Conservation (phyloP, 495 filamentous ascomycete genomes). For the Penicillium cinerascens region DNA sequence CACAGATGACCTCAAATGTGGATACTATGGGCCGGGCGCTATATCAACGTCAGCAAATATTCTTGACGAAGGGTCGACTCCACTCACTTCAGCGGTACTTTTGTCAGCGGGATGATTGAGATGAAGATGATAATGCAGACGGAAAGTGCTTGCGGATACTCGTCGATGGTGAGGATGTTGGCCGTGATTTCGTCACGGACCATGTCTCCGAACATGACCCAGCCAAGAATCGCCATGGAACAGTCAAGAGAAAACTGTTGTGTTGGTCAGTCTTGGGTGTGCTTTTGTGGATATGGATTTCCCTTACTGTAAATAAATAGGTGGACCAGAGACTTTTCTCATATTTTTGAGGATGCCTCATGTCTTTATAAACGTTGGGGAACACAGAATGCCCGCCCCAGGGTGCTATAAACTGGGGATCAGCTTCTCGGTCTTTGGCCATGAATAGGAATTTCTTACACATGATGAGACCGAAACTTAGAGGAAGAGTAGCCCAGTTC, state of each 20-base stretch:
- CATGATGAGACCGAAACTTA: constrained; percentile 94
- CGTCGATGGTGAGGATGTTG: constrained; percentile 69
- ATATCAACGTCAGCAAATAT: constrained; percentile 13
- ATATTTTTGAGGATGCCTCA: constrained; percentile 91
- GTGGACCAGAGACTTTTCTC: constrained; percentile 70
- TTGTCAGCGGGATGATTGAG: constrained; percentile 89
- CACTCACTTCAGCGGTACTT: constrained; percentile 81
- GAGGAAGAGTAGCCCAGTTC: constrained; percentile 85
- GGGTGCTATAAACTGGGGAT: constrained; percentile 49
- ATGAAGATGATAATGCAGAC: constrained; percentile 80
- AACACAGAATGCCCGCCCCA: constrained; percentile 97
- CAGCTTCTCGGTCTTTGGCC: neutral
- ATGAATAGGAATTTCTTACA: constrained; percentile 38
- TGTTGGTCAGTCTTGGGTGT: constrained; percentile 10
- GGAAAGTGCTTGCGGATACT: constrained; percentile 72
- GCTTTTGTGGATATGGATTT: neutral
- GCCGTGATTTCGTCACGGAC: constrained; percentile 86
- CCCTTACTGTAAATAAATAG: constrained; percentile 84
- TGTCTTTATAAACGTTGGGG: constrained; percentile 96
- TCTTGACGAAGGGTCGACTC: neutral
- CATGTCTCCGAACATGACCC: constrained; percentile 89
- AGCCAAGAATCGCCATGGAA: constrained; percentile 73
- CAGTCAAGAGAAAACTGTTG: constrained; percentile 72
- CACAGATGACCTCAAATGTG: constrained; percentile 75
- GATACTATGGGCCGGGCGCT: constrained; percentile 80